Evolutionary conservation across 805 yeast species (phyloP).

Genomic region (Cyberlindnera japonica): DNA sequence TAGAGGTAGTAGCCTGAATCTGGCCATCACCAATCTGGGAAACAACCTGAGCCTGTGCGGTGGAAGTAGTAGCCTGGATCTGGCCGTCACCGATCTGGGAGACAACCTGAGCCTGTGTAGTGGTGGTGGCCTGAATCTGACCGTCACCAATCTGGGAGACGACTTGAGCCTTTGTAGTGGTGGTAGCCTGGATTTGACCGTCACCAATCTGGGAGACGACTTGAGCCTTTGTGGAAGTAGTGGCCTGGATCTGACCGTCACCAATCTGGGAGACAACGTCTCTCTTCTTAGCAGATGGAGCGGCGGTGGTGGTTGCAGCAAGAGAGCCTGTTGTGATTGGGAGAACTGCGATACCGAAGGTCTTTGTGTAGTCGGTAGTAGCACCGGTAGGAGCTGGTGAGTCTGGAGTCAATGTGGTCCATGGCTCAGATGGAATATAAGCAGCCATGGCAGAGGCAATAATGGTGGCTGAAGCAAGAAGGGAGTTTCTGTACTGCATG

Average conservation of each 20-base stretch:
- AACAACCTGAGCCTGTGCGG: conserved; percentile 29
- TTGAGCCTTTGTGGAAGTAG: conserved; percentile 25
- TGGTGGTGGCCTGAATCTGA: conserved; percentile 43
- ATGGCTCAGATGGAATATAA: conserved; percentile 55
- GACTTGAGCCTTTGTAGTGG: conserved; percentile 24
- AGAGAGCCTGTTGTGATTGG: conserved; percentile 33
- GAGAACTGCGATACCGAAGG: conserved; percentile 42
- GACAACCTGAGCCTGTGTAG: conserved; percentile 21
- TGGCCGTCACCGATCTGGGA: conserved; percentile 32
- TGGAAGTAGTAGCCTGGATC: conserved; percentile 29
- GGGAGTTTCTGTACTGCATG: conserved; percentile 42
- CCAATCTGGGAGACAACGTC: conserved; percentile 49
- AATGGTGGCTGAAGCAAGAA: conserved; percentile 42
- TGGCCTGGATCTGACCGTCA: conserved; percentile 26
- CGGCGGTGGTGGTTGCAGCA: conserved; percentile 27
- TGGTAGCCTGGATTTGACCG: conserved; percentile 33
- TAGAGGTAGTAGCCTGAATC: conserved; percentile 38
- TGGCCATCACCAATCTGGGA: conserved; percentile 60
- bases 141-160: conserved; percentile 57
- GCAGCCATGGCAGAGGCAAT: conserved; percentile 52
- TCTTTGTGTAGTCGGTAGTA: conserved; percentile 34
- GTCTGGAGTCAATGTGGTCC: conserved; percentile 42
- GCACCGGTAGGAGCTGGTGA: conserved; percentile 36
- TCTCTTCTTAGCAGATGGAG: conserved; percentile 36
- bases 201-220: conserved; percentile 27